phyloP scores from a whole-genome alignment of 2,329 filamentous ascomycete genomes.

The Diaporthe sp. region DNA sequence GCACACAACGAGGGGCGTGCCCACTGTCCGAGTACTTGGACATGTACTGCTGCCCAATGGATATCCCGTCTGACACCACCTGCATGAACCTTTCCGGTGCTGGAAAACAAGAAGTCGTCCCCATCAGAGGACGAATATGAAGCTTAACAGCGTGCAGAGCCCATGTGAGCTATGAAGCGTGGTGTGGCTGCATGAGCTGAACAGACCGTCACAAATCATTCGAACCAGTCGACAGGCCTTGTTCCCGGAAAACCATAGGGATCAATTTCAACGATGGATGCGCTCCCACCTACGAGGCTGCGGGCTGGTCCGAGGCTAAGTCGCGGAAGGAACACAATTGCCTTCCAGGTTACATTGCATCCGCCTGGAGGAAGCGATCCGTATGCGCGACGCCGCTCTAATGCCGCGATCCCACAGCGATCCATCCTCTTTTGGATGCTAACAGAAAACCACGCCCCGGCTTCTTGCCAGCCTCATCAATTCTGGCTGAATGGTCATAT shows the following conservation, averaged over 20 bases:
- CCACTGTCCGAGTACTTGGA: not conserved
- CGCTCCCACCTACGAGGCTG: not conserved
- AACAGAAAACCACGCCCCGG: not conserved
- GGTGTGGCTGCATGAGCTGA: constrained; percentile 11
- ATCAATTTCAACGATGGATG: not conserved
- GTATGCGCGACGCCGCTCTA: constrained; percentile 1
- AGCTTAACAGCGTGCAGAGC: not conserved
- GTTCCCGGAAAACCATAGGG: too few species aligned
- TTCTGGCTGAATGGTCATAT: constrained; percentile 4
- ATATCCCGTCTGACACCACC: not conserved
- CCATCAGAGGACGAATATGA: not conserved
- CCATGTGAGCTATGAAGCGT: not conserved
- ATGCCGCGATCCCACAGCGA: constrained; percentile 18
- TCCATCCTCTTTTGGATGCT: not conserved
- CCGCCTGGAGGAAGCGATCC: not conserved
- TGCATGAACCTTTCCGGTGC: not conserved
- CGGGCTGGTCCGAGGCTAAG: constrained; percentile 23
- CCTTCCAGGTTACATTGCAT: constrained; percentile 19
- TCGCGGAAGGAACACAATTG: not conserved
- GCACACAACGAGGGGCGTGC: not conserved
- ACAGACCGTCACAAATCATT: not conserved
- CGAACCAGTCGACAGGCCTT: not conserved
- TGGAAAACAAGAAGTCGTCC: not conserved
- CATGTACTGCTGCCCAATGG: constrained; percentile 11
- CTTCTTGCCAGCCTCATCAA: constrained; percentile 18